Evolutionary conservation across 2,329 filamentous ascomycete species (phyloP).

Genomic region (Penicillium decumbens): DNA sequence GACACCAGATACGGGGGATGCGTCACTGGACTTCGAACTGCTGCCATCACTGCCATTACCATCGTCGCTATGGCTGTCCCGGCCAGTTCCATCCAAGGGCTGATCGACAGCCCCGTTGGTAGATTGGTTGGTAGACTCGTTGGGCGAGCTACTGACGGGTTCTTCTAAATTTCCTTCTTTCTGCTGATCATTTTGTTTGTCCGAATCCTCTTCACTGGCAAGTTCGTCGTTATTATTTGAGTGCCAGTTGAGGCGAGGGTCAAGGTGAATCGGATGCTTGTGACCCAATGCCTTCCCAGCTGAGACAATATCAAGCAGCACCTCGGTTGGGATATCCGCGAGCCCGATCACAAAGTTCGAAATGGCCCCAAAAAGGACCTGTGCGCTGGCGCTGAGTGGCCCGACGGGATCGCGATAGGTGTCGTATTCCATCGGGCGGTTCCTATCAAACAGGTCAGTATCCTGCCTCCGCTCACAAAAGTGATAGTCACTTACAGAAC

Average conservation of each 20-base stretch:
- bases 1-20: neutral
- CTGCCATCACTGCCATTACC: neutral
- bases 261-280: conserved; percentile 50
- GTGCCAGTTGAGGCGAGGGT: neutral
- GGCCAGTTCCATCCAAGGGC: neutral
- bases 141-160: neutral
- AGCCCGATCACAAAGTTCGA: conserved; percentile 76
- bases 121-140: neutral
- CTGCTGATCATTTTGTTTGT: neutral
- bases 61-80: neutral
- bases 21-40: neutral
- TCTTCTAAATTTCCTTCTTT: neutral
- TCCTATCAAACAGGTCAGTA: conserved; percentile 30
- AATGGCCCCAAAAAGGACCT: conserved; percentile 76
- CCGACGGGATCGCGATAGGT: conserved; percentile 75
- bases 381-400: conserved; percentile 70
- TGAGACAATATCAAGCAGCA: conserved; percentile 47
- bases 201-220: conserved; percentile 1
- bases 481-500: conserved; percentile 56
- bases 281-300: conserved; percentile 44
- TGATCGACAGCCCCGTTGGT: neutral
- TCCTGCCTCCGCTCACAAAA: conserved; percentile 25
- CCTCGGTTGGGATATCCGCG: conserved; percentile 62
- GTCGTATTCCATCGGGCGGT: conserved; percentile 62
- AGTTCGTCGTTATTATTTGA: conserved; percentile 1